phyloP scores from a whole-genome alignment of 257 asterid genomes.

The Pogostemon cablin region DNA sequence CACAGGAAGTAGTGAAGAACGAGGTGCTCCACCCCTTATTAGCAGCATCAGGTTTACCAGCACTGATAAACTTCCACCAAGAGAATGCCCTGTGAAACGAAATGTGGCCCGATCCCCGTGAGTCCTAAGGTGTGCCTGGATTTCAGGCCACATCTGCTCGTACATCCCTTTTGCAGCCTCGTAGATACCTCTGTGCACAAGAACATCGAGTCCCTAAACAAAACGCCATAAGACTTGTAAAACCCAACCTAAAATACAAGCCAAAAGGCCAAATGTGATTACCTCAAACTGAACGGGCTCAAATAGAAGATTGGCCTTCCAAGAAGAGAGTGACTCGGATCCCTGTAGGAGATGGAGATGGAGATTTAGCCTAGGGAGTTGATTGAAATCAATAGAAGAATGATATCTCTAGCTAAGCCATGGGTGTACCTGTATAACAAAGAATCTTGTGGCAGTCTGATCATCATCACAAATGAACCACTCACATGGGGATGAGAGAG shows the following conservation, averaged over 20 bases:
- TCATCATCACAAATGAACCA: conserved; percentile 93
- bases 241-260: background rate
- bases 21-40: conserved; percentile 70
- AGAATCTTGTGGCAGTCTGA: conserved; percentile 71
- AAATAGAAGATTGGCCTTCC: conserved; percentile 86
- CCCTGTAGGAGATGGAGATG: conserved; percentile 48
- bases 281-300: conserved; percentile 89
- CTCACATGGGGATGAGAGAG: conserved; percentile 78
- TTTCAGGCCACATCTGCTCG: conserved; percentile 81
- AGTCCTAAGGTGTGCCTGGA: conserved; percentile 57
- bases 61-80: conserved; percentile 91
- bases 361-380: background rate
- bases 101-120: conserved; percentile 61
- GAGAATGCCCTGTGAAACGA: conserved; percentile 93
- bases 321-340: conserved; percentile 80
- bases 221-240: background rate
- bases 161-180: conserved; percentile 98
- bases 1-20: conserved; percentile 77
- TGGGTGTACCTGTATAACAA: conserved; percentile 69
- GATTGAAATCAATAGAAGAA: background rate
- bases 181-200: conserved; percentile 92
- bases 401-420: background rate
- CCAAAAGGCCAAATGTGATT: conserved; percentile 7
- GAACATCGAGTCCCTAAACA: conserved; percentile 74
- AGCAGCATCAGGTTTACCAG: conserved; percentile 83